These are phyloP conservation scores for Chrysoporthe deuterocubensis DNA, from an alignment of 2,329 filamentous ascomycete species.

Conservation along the genomic window DNA sequence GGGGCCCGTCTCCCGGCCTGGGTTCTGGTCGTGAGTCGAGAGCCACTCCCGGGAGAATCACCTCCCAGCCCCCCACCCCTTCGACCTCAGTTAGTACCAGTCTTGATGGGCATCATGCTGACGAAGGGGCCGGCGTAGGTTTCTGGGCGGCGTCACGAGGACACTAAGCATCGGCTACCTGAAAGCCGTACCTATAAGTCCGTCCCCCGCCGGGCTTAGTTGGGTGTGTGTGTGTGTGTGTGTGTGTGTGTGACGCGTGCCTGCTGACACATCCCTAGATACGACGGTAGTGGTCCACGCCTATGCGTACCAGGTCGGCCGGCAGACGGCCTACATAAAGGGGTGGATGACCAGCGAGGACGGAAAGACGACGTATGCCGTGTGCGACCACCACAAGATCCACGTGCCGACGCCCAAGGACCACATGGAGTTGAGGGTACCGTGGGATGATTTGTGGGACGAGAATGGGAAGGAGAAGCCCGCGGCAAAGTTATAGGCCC, in stretches of 20 bases:
- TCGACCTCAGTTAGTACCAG: no score
- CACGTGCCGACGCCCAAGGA: constrained; percentile 44
- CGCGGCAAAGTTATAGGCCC: constrained; percentile 26
- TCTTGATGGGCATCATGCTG: not conserved
- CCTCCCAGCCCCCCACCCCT: no score
- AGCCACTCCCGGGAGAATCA: no score
- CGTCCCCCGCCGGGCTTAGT: not conserved
- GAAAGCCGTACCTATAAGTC: constrained; percentile 51
- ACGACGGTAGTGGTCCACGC: constrained; percentile 48
- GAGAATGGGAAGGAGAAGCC: constrained; percentile 24
- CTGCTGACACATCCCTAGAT: constrained; percentile 12
- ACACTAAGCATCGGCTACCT: constrained; percentile 56
- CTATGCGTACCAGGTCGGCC: constrained; percentile 49
- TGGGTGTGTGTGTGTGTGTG: no score
- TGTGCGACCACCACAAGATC: constrained; percentile 58
- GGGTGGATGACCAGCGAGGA: constrained; percentile 54
- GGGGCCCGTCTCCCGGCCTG: constrained; percentile 50
- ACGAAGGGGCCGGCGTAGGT: constrained; percentile 31
- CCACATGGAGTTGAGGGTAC: constrained; percentile 43
- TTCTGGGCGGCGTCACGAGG: constrained; percentile 55
- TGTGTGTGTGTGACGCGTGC: not conserved
- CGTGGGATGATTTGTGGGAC: constrained; percentile 51
- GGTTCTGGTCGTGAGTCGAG: constrained; percentile 50
- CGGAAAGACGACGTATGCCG: constrained; percentile 51
- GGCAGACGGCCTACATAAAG: constrained; percentile 55